A percentile compares a stretch with the other conserved stretches of the same genome.
Evolutionary conservation across 306 rosid genomes (phyloP).

Genomic region (Hylodesmum podocarpum): DNA sequence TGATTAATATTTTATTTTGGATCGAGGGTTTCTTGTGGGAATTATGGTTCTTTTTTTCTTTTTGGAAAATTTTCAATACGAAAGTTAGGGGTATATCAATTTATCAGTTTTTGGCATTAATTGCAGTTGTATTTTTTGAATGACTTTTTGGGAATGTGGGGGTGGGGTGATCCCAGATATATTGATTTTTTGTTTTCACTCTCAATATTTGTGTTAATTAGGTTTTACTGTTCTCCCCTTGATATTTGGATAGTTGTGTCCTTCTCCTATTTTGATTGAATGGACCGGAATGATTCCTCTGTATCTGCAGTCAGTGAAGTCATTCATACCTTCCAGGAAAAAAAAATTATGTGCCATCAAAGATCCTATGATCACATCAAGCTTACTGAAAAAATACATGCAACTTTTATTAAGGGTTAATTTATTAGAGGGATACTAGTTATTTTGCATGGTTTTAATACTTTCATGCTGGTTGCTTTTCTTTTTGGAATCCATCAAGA

Average conservation of each 20-base stretch:
- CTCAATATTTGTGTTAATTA: not conserved
- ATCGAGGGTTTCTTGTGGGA: not conserved
- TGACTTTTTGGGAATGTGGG: not conserved
- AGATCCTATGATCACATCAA: not conserved
- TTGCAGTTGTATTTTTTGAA: not conserved
- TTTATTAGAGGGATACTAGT: not conserved
- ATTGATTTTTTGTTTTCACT: not conserved
- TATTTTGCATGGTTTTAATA: slow-evolving; percentile 20
- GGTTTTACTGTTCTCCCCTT: not conserved
- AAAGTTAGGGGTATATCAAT: slow-evolving; percentile 14
- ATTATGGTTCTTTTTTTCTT: not conserved
- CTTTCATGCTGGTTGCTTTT: slow-evolving; percentile 2
- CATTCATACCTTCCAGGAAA: not conserved
- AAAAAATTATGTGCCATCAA: not conserved
- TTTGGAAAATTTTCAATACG: not conserved
- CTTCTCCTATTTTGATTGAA: not conserved
- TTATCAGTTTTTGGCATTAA: not conserved
- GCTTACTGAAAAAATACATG: not conserved
- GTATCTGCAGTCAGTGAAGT: slow-evolving; percentile 7
- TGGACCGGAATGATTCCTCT: not conserved
- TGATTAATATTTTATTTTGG: not conserved
- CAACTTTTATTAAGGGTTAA: not conserved
- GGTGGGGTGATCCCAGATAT: not conserved
- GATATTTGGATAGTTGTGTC: not conserved
- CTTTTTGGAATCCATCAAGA: not conserved